phyloP scores from a whole-genome alignment of 2,329 filamentous ascomycete species.

The Arthrobotrys iridis region DNA sequence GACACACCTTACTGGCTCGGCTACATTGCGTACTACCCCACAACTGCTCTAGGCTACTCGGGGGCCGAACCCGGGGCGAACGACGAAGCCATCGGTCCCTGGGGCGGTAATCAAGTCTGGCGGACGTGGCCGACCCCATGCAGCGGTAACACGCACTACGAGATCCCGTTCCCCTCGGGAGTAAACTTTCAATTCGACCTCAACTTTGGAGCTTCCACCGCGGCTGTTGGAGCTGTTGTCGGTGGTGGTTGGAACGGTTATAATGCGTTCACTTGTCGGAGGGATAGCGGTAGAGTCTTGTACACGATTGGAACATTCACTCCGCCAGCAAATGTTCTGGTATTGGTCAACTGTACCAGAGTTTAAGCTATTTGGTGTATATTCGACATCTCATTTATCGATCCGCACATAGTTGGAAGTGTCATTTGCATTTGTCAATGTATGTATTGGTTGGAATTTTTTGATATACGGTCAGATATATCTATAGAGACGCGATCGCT shows the following conservation, averaged over 20 bases:
- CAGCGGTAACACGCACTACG: constrained; percentile 42
- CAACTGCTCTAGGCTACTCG: not conserved
- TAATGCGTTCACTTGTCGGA: constrained; percentile 28
- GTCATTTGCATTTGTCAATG: not conserved
- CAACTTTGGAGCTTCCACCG: constrained; percentile 2
- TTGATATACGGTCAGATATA: not conserved
- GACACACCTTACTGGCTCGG: constrained; percentile 15
- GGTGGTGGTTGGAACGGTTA: constrained; percentile 50
- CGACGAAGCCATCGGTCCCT: constrained; percentile 34
- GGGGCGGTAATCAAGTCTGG: constrained; percentile 2
- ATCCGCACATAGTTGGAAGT: no score
- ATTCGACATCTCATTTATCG: no score
- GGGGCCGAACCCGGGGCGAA: not conserved
- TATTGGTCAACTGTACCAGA: constrained; percentile 31
- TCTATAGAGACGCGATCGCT: not conserved
- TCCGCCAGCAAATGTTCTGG: not conserved
- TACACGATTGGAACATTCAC: not conserved
- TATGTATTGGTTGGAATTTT: not conserved
- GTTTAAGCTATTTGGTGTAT: no score
- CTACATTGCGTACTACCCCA: constrained; percentile 35
- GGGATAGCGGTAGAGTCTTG: constrained; percentile 11
- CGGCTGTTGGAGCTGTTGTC: constrained; percentile 17
- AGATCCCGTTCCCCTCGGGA: constrained; percentile 25
- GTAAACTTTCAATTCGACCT: constrained; percentile 36
- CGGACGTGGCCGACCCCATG: constrained; percentile 41